Evolutionary conservation across 2,329 filamentous ascomycete species (phyloP).

Genomic region (Cladosporium sp.): DNA sequence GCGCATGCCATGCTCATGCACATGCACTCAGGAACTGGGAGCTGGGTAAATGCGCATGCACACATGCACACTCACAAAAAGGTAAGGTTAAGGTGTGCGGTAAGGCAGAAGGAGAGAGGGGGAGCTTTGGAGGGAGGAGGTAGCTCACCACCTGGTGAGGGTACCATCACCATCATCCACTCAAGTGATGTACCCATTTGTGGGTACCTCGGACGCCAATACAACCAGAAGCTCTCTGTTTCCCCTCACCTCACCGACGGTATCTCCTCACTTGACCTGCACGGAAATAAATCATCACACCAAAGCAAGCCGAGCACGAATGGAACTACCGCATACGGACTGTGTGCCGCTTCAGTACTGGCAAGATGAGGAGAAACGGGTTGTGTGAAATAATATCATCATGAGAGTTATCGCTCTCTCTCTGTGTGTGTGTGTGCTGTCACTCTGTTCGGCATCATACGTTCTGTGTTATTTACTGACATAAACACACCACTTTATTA

Average conservation of each 20-base stretch:
- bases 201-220: constrained; percentile 4
- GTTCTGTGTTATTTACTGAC: no score
- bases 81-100: no score
- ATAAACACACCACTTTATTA: not conserved
- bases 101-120: no score
- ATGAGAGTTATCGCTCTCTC: not conserved
- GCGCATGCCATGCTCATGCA: no score
- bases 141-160: no score
- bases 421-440: no score
- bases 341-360: constrained; percentile 1
- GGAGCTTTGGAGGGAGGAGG: no score
- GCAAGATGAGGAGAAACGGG: constrained; percentile 7
- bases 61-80: no score
- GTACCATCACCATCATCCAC: no score
- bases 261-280: no score
- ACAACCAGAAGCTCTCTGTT: constrained; percentile 7
- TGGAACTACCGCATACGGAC: constrained; percentile 9
- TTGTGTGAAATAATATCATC: not conserved
- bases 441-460: not conserved
- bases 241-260: constrained; percentile 8
- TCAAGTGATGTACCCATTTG: not conserved
- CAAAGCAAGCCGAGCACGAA: constrained; percentile 10
- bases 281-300: not conserved
- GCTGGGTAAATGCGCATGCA: no score
- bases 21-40: no score